Conservation (phyloP, 495 filamentous ascomycete species). For the Cenococcum geophilum region DNA sequence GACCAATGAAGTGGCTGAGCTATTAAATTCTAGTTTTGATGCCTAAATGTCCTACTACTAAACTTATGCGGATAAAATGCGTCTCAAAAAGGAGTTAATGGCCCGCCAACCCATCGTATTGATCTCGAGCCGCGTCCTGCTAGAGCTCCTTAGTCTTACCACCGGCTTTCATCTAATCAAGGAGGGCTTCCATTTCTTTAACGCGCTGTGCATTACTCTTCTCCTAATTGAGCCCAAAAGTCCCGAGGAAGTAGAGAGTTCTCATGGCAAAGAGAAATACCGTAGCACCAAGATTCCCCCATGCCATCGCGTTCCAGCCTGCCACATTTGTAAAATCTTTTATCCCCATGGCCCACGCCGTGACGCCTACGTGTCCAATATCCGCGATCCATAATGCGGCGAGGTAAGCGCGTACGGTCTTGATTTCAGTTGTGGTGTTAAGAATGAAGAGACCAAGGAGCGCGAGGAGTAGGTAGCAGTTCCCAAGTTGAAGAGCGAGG, state of each 20-base stretch:
- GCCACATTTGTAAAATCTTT: constrained; percentile 48
- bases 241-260: constrained; percentile 45
- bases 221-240: constrained; percentile 44
- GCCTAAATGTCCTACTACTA: no score
- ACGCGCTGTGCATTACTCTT: background rate
- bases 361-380: constrained; percentile 62
- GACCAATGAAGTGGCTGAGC: no score
- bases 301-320: constrained; percentile 62
- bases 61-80: no score
- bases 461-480: constrained; percentile 60
- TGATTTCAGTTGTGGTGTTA: constrained; percentile 56
- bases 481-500: constrained; percentile 58
- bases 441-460: constrained; percentile 55
- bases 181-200: background rate
- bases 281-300: constrained; percentile 67
- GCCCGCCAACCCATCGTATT: no score
- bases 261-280: constrained; percentile 51
- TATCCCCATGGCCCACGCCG: constrained; percentile 53
- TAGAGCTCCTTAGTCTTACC: no score
- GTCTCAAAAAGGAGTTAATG: no score
- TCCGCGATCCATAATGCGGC: constrained; percentile 60
- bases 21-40: no score
- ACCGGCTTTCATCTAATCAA: no score
- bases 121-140: no score
- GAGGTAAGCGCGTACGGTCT: constrained; percentile 62